phyloP scores from a whole-genome alignment of 768 basidiomycete genomes.

The Podaxis sp. region DNA sequence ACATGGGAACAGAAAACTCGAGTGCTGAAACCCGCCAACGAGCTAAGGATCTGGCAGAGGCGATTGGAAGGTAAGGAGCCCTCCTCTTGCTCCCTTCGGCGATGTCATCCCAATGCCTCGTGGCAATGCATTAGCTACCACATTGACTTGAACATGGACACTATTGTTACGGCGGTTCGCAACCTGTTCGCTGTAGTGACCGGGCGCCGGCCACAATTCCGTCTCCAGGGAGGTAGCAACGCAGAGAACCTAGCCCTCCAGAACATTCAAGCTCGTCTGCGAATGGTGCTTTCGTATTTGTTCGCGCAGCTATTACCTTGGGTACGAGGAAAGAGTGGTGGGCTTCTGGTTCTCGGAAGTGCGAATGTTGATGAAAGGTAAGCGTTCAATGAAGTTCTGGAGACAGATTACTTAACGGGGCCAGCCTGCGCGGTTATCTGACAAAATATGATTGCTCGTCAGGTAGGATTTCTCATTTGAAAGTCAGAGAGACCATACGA shows the following conservation, averaged over 20 bases:
- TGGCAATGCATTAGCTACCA: slow-evolving; percentile 68
- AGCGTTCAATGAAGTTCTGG: slow-evolving; percentile 8
- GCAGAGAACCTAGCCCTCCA: slow-evolving; percentile 97
- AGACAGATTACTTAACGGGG: background rate
- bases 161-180: slow-evolving; percentile 79
- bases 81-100: background rate
- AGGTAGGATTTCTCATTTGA: slow-evolving; percentile 39
- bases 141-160: slow-evolving; percentile 94
- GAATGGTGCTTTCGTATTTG: slow-evolving; percentile 94
- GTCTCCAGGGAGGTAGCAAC: slow-evolving; percentile 79
- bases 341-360: slow-evolving; percentile 92
- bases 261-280: slow-evolving; percentile 94
- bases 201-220: slow-evolving; percentile 59
- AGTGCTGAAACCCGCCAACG: slow-evolving; percentile 80
- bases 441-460: slow-evolving; percentile 99
- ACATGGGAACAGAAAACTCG: slow-evolving; percentile 99
- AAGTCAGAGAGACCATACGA: slow-evolving; percentile 1
- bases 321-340: slow-evolving; percentile 81
- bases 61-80: slow-evolving; percentile 78
- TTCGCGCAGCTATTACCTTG: slow-evolving; percentile 95
- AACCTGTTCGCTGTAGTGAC: slow-evolving; percentile 86
- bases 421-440: slow-evolving; percentile 89
- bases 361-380: slow-evolving; percentile 98
- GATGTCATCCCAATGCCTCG: background rate
- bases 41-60: slow-evolving; percentile 83